Evolutionary conservation across 179 eudicot genomes (phyloP), one percentile per base, ranked within the genome.

Genomic region (Amaranthus tricolor): DNA sequence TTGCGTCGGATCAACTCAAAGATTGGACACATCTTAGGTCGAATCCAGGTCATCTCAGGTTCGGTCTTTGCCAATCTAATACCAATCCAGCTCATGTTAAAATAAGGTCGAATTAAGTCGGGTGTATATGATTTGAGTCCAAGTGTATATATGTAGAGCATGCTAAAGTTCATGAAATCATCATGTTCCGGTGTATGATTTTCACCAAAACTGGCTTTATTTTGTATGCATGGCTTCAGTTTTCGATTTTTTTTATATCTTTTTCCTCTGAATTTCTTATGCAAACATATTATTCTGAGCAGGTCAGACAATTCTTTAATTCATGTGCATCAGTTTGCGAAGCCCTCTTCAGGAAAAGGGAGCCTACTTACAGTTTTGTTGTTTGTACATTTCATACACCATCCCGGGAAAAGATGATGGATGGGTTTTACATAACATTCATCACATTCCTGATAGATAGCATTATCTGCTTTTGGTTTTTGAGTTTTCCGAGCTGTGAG

Each of bases 291-390:
- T 31, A 31, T 31, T 31, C 40, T 31, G 40, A 31, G 40, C 40
- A 80, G 83, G 74, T 76, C 73, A 60, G 48, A 3, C 55, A 19
- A 20, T 73, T 49, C 62, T 59, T 31, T 63, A 48, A 45, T 67
- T 20, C n/a, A 71, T 60, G 20, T 66, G 49, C 13, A n/a, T 20
- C 57, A 45, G 65, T 17, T 10, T 58, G 6, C 31, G 4, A 55
- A 60, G 51, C 65, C 73, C 19, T 56, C 57, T 60, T 47, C 8
- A 11, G 65, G 66, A 66, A 45, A 67, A 62, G 49, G 49, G 77
- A 60, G 70, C 14, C 62, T 47, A 17, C n/a, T 70, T 61, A 47
- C 59, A 69, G 17, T 53, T 47, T 61, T 62, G 63, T 43, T 50
- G 69, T 73, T 14, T 79, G 74, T 70, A 63, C 43, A 52, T 69